Evolutionary conservation across 2,329 filamentous ascomycete genomes (phyloP), one percentile per base, ranked within the genome.

Genomic region (Graphium sp.): DNA sequence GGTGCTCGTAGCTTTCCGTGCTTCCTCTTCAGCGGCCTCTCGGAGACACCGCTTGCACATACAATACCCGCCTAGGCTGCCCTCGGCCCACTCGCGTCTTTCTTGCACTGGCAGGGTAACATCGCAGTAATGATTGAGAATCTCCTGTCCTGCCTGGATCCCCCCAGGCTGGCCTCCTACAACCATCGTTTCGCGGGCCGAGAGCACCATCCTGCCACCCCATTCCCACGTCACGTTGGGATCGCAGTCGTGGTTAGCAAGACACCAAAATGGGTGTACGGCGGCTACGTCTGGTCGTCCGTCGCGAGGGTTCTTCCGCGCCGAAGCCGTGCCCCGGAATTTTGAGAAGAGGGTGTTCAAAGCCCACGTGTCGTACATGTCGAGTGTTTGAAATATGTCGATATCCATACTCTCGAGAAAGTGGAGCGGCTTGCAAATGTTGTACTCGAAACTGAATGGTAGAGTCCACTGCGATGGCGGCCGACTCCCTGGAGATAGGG

Each of bases 221-320:
- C 85, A 94, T 43, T 92, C 81, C 89, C 89, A 98, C 4, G 69
- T 69, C 22, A 95, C 84, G 48, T 93, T 94, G 7, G 89, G 89
- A 46, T 93, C 74, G 52, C 89, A 98, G 48, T 84, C 83, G 48
- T 98, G 89, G 44, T 98, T 98, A 17, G 87, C 85, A 18, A 95
- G 62, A 52, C 85, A 95, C 84, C 89, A 98, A 40, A 92, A 72
- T 2, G 87, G 84, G 53, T 95, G 85, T 17, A 95, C 85, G 17
- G 87, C 87, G 17, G 82, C 83, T 5, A 93, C 78, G 42, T 95
- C 89, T 0, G 89, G 87, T 7, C 81, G 71, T 4, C 84, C 81
- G 36, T 87, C 80, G 40, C 68, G 67, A 0, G 64, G 65, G 35
- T 70, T 83, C 39, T 89, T 75, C 22, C 81, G 69, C 5, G 85